Evolutionary conservation across 352 stramenopile species (phyloP).

Genomic region (Phytophthora agathidicida): DNA sequence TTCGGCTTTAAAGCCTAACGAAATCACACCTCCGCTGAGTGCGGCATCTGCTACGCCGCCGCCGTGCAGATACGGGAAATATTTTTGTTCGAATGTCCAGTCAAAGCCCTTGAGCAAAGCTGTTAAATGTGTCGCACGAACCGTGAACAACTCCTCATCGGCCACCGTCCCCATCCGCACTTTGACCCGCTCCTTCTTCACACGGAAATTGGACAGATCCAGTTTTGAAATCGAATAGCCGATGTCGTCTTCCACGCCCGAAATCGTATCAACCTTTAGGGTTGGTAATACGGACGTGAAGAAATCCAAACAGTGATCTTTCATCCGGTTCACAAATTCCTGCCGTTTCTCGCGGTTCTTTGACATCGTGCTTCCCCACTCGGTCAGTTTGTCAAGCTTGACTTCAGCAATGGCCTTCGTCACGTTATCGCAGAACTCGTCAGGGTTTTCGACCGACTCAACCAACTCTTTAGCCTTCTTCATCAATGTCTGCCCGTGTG

Average conservation of each 20-base stretch:
- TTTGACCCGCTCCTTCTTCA: slow-evolving; percentile 88
- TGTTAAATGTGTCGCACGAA: slow-evolving; percentile 76
- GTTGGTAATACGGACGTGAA: slow-evolving; percentile 85
- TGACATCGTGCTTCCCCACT: slow-evolving; percentile 68
- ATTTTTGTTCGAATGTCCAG: slow-evolving; percentile 88
- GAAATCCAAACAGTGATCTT: slow-evolving; percentile 87
- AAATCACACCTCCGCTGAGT: slow-evolving; percentile 75
- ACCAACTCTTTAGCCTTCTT: slow-evolving; percentile 75
- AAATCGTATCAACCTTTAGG: slow-evolving; percentile 85
- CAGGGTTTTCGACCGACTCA: slow-evolving; percentile 75
- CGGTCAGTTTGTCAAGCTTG: slow-evolving; percentile 70
- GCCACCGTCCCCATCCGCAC: slow-evolving; percentile 82
- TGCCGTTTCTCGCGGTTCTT: slow-evolving; percentile 73
- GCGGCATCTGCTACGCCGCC: slow-evolving; percentile 75
- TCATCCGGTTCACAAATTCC: slow-evolving; percentile 79
- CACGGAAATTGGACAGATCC: slow-evolving; percentile 82
- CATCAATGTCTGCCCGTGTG: slow-evolving; percentile 67
- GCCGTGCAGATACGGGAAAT: slow-evolving; percentile 87
- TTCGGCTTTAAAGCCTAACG: slow-evolving; percentile 84
- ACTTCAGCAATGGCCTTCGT: slow-evolving; percentile 72
- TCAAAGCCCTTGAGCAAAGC: slow-evolving; percentile 83
- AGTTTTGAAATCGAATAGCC: slow-evolving; percentile 82
- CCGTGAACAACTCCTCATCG: slow-evolving; percentile 82
- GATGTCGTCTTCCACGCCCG: slow-evolving; percentile 74
- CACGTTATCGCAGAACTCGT: slow-evolving; percentile 76